Percentiles rank a stretch among this genome's conserved stretches.
Evolutionary conservation across 805 yeast species (phyloP).

Genomic region (Naumovozyma dairenensis): DNA sequence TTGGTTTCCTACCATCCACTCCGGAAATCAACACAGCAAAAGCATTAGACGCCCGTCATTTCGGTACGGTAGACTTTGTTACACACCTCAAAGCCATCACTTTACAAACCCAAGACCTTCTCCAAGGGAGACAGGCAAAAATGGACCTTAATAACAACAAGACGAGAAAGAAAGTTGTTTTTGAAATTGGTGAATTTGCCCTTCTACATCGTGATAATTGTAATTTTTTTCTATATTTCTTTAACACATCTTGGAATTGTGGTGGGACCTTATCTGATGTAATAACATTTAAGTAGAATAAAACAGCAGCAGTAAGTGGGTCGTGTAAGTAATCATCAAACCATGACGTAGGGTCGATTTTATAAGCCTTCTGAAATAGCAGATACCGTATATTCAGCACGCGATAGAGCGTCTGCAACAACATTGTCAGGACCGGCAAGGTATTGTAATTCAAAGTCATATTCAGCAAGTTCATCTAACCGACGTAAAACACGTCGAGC

Average conservation of each 20-base stretch:
- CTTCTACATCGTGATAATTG: slow-evolving; percentile 4
- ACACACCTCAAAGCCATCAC: slow-evolving; percentile 1
- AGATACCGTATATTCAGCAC: slow-evolving; percentile 1
- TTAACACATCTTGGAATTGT: too few relatives aligned
- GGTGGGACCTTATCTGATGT: not conserved
- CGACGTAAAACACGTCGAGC: slow-evolving; percentile 3
- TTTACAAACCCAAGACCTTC: slow-evolving; percentile 1
- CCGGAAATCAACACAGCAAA: slow-evolving; percentile 1
- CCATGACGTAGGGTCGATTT: slow-evolving; percentile 4
- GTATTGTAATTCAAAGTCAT: slow-evolving; percentile 8
- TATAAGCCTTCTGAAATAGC: not conserved
- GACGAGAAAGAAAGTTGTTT: slow-evolving; percentile 1
- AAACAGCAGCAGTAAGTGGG: slow-evolving; percentile 4
- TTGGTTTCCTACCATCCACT: slow-evolving; percentile 5
- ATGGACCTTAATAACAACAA: slow-evolving; percentile 2
- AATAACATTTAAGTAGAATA: not conserved
- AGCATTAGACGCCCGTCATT: not conserved
- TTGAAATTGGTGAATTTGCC: slow-evolving; percentile 3
- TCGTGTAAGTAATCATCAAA: slow-evolving; percentile 1
- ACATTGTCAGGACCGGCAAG: slow-evolving; percentile 6
- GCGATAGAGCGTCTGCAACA: slow-evolving; percentile 11
- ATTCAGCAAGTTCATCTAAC: slow-evolving; percentile 7
- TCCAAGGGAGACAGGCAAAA: not conserved
- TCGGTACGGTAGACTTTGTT: slow-evolving; percentile 1
- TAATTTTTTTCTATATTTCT: too few relatives aligned